A percentile compares a stretch with the other conserved stretches of the same genome.
These are phyloP conservation scores for Choiromyces venosus DNA, from an alignment of 495 filamentous ascomycete species.

Conservation along the genomic window DNA sequence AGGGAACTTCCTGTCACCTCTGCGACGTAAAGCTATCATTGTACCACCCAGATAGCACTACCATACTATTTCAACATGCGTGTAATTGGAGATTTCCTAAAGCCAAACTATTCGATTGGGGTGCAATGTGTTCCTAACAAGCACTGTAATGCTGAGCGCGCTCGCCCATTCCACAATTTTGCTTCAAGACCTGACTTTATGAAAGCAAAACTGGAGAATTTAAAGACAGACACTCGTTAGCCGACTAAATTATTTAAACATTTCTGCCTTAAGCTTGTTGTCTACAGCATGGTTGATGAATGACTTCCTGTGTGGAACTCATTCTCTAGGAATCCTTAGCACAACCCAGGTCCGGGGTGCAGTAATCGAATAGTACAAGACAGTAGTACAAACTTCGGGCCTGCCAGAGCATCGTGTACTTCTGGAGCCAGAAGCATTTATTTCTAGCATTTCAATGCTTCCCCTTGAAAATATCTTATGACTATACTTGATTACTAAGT, in stretches of 20 bases:
- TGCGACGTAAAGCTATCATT: not conserved
- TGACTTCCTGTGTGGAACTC: not conserved
- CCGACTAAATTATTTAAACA: not conserved
- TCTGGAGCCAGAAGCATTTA: not conserved
- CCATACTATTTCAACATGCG: not conserved
- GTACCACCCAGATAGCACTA: not conserved
- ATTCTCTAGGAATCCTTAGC: not conserved
- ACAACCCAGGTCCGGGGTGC: not conserved
- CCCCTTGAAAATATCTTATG: not conserved
- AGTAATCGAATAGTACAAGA: not conserved
- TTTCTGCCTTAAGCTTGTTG: not conserved
- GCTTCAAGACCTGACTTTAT: not conserved
- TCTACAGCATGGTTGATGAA: not conserved
- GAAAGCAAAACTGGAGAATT: not conserved
- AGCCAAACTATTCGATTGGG: not conserved
- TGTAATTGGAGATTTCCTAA: not conserved
- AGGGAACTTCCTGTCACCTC: not conserved
- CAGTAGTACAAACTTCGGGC: not conserved
- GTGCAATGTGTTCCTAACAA: not conserved
- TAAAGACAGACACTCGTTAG: not conserved
- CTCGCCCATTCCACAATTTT: not conserved
- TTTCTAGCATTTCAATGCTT: not conserved
- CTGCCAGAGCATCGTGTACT: not conserved
- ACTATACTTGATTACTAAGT: not conserved
- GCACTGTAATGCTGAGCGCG: not conserved